phyloP scores from a whole-genome alignment of 768 basidiomycete species.

The Lentinus tigrinus region DNA sequence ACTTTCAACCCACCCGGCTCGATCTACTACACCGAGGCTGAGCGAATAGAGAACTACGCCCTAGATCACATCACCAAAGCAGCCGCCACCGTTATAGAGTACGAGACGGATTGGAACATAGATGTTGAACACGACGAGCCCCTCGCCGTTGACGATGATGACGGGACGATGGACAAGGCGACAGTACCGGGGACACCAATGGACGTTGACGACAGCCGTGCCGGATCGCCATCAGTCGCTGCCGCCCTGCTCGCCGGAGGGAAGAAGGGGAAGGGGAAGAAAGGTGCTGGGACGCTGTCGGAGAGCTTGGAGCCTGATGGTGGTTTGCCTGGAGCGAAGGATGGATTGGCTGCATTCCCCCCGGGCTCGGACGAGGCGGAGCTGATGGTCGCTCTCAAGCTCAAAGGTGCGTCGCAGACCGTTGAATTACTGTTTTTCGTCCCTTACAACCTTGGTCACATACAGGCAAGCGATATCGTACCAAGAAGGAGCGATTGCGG shows the following conservation, averaged over 20 bases:
- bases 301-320: conserved; percentile 68
- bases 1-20: conserved; percentile 72
- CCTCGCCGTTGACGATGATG: conserved; percentile 43
- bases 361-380: conserved; percentile 70
- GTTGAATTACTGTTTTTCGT: background rate
- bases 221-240: conserved; percentile 28
- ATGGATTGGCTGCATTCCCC: conserved; percentile 73
- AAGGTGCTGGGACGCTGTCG: conserved; percentile 37
- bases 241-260: conserved; percentile 10
- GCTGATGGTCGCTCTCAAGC: conserved; percentile 69
- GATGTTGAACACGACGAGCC: conserved; percentile 55
- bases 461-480: conserved; percentile 72
- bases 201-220: conserved; percentile 41
- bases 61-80: conserved; percentile 74
- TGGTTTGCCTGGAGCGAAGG: conserved; percentile 71
- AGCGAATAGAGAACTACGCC: conserved; percentile 66
- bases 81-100: conserved; percentile 72
- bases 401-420: conserved; percentile 60
- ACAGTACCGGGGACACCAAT: conserved; percentile 27
- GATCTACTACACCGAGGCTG: conserved; percentile 74
- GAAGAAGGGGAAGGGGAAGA: conserved; percentile 34
- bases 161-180: conserved; percentile 27
- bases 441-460: background rate
- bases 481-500: conserved; percentile 78
- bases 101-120: conserved; percentile 83